Percentiles rank a stretch among this genome's conserved stretches.
Evolutionary conservation across 257 asterid species (phyloP).

Genomic region (Osmanthus fragrans): DNA sequence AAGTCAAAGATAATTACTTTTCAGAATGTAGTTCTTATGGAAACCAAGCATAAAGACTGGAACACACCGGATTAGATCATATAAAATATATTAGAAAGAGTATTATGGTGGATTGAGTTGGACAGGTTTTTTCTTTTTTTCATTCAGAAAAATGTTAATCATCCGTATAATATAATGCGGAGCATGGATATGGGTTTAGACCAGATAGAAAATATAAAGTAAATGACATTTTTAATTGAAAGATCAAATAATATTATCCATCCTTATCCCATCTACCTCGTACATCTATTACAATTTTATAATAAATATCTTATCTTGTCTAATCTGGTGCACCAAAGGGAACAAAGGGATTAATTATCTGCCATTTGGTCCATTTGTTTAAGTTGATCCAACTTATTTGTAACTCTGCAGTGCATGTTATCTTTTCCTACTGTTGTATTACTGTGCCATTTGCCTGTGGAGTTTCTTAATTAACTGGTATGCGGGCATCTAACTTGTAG

Average conservation of each 20-base stretch:
- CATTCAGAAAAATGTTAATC: background rate
- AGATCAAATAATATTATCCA: background rate
- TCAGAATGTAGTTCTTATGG: background rate
- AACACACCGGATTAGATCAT: too few species aligned
- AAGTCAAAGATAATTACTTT: background rate
- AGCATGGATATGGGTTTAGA: background rate
- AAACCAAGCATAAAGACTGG: background rate
- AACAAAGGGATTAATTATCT: slow-evolving; percentile 41
- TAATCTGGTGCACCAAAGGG: slow-evolving; percentile 40
- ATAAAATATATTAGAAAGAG: too few species aligned
- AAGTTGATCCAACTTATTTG: background rate
- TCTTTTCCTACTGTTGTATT: slow-evolving; percentile 1
- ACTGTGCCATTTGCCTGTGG: slow-evolving; percentile 4
- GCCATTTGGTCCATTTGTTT: background rate
- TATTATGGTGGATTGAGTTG: too few species aligned
- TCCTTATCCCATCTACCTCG: background rate
- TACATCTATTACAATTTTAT: background rate
- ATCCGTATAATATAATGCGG: background rate
- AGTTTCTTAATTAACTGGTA: background rate
- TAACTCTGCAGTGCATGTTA: background rate
- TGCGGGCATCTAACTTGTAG: background rate
- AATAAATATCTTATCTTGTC: background rate
- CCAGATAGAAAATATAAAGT: background rate
- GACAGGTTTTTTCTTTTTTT: background rate
- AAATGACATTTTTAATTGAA: background rate